Evolutionary conservation across 768 basidiomycete species (phyloP), one percentile per base, ranked within the genome.

Genomic region (Collybia sp.): DNA sequence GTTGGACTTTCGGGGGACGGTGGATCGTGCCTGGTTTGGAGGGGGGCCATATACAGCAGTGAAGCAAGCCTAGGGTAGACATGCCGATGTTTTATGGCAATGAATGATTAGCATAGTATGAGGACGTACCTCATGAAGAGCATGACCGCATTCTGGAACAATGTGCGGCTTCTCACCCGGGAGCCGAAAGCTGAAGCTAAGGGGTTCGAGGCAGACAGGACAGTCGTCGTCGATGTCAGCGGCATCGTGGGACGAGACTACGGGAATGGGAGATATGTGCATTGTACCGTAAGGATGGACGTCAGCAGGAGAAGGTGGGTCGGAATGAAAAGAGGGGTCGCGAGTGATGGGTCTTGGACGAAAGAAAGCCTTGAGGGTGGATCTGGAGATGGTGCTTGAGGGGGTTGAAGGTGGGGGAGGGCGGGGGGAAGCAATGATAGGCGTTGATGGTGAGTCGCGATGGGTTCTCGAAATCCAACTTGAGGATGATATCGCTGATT

Each of bases 91-190:
- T 35, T 32, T 19, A 44, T 52, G 25, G 43, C 48, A 45, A 45
- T 45, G 30, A 31, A 48, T 42, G 17, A 43, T 55, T 16, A 42
- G 40, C 49, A 44, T 9, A 18, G 43, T 34, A 35, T 5, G 36
- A 43, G 33, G 30, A 61, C 71, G 53, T 46, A 86, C 92, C 73
- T 93, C 86, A 68, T 97, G 96, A n/a, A 99, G 80, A 31, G 92
- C 87, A 70, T 99, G 96, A 32, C 96, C 94, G 55, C 96, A 99
- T 61, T 94, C 91, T 25, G 96, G 95, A 39, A 96, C 88, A 51
- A 99, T 87, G 61, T 97, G 94, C 6, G 95, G 92, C 61, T 94
- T 97, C 72, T 99, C 96, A 8, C 96, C 96, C 0, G 91, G 88
- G 12, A 99, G 69, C 50, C 93, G 78, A 67, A 93, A 96, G 65